Base-by-base conservation (phyloP, 225 moss, liverwort and hornwort species). In the Pleurozium schreberi region DNA sequence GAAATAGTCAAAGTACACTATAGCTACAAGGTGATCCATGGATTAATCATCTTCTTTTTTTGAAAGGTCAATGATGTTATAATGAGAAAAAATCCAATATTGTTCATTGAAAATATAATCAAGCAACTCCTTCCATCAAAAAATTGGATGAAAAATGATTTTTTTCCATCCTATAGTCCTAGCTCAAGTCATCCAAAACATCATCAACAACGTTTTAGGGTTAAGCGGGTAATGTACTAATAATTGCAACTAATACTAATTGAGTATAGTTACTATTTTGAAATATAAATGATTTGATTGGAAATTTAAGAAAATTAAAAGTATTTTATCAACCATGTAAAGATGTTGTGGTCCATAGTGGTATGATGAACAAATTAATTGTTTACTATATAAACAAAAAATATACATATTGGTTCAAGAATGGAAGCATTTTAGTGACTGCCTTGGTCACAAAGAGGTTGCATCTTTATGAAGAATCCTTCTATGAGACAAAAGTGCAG, bases 11-110 rank as follows among this genome's bases (percentile, higher is more conserved):
- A 68, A 68, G 7, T n/a, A 23, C 4, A 13, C 7, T 68, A 40
- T 0, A 40, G n/a, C n/a, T n/a, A n/a, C n/a, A 22, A 3, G 7
- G n/a, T n/a, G 1, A n/a, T n/a, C 1, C 0, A n/a, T 40, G 13
- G 23, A 40, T 68, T 36, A 23, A n/a, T 0, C 36, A 65, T 65
- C 11, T n/a, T 68, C 12, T 68, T 68, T 4, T 68, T 68, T 21
- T 68, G 22, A 68, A 12, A 22, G 6, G 67, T n/a, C n/a, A 22
- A 21, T 12, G 4, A 21, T 68, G n/a, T 4, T 4, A n/a, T 68
- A n/a, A 22, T 68, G 67, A 67, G 6, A 12, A 12, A 21, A 21
- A 21, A 38, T 67, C 6, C 38, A 38, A 20, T 11, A 20, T 6
- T 6, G 6, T 38, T 11, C 5, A 67, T 1, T n/a, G 7, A 68